Percentiles rank a stretch among this genome's conserved stretches.
phyloP scores from a whole-genome alignment of 768 basidiomycete genomes.

The Leucocoprinus birnbaumii region DNA sequence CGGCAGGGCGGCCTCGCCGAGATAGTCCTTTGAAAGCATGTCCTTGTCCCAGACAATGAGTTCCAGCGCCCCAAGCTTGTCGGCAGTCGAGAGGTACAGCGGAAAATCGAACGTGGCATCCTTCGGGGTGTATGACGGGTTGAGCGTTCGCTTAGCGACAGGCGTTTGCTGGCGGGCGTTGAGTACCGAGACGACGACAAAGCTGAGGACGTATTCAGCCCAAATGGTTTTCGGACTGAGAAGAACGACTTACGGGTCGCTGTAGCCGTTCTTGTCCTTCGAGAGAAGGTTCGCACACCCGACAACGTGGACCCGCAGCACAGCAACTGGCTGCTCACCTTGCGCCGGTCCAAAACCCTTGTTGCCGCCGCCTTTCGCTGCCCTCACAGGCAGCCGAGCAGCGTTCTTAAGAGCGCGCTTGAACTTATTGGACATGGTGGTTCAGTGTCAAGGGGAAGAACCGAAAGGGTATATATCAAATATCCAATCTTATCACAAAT shows the following conservation, averaged over 20 bases:
- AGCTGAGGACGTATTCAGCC: slow-evolving; percentile 45
- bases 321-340: slow-evolving; percentile 65
- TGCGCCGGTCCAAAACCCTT: slow-evolving; percentile 35
- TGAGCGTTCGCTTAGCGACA: slow-evolving; percentile 67
- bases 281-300: slow-evolving; percentile 58
- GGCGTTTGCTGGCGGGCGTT: slow-evolving; percentile 67
- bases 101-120: slow-evolving; percentile 91
- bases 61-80: slow-evolving; percentile 73
- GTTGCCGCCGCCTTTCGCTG: slow-evolving; percentile 1
- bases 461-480: not conserved
- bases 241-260: slow-evolving; percentile 69
- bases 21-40: slow-evolving; percentile 84
- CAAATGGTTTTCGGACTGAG: not conserved
- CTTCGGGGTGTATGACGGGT: slow-evolving; percentile 61
- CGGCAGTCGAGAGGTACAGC: slow-evolving; percentile 72
- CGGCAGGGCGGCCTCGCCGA: slow-evolving; percentile 81
- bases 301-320: slow-evolving; percentile 67
- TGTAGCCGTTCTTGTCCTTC: slow-evolving; percentile 65
- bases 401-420: slow-evolving; percentile 60
- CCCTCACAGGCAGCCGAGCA: slow-evolving; percentile 41
- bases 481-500: not conserved
- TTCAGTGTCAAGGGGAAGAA: not conserved
- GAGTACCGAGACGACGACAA: slow-evolving; percentile 64
- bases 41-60: slow-evolving; percentile 95
- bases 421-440: slow-evolving; percentile 34